phyloP scores from a whole-genome alignment of 805 yeast species.

The Suhomyces pyralidae region DNA sequence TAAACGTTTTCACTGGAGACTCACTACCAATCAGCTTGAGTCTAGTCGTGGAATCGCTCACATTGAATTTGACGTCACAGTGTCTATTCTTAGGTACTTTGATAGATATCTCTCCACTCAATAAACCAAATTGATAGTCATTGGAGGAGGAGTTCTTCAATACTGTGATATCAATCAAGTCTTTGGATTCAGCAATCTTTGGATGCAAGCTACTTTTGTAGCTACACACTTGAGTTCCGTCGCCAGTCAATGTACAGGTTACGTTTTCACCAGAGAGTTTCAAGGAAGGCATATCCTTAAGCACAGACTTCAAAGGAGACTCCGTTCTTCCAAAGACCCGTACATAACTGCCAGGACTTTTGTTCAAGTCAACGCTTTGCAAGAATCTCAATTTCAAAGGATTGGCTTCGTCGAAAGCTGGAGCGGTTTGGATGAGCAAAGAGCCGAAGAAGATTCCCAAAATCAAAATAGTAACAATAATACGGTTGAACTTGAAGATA shows the following conservation, averaged over 20 bases:
- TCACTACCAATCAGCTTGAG: slow-evolving; percentile 11
- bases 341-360: slow-evolving; percentile 34
- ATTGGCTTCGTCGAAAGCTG: slow-evolving; percentile 57
- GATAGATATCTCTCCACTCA: slow-evolving; percentile 59
- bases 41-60: slow-evolving; percentile 38
- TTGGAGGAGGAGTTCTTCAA: slow-evolving; percentile 46
- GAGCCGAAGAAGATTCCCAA: slow-evolving; percentile 28
- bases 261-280: slow-evolving; percentile 31
- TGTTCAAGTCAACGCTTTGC: slow-evolving; percentile 54
- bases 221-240: slow-evolving; percentile 53
- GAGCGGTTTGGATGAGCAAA: slow-evolving; percentile 30
- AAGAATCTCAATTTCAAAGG: slow-evolving; percentile 75
- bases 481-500: slow-evolving; percentile 60
- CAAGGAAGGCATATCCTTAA: slow-evolving; percentile 64
- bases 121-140: slow-evolving; percentile 58
- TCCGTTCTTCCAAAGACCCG: slow-evolving; percentile 52
- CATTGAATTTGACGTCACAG: slow-evolving; percentile 61
- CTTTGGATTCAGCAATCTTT: slow-evolving; percentile 25
- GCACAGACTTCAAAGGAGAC: slow-evolving; percentile 39
- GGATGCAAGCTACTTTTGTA: slow-evolving; percentile 52
- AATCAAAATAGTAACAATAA: slow-evolving; percentile 42
- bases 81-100: slow-evolving; percentile 59
- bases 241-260: slow-evolving; percentile 33
- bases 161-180: slow-evolving; percentile 51
- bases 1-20: slow-evolving; percentile 65